Conservation (phyloP, 2,329 filamentous ascomycete species). For the Aspergillus oerlinghausenensis region DNA sequence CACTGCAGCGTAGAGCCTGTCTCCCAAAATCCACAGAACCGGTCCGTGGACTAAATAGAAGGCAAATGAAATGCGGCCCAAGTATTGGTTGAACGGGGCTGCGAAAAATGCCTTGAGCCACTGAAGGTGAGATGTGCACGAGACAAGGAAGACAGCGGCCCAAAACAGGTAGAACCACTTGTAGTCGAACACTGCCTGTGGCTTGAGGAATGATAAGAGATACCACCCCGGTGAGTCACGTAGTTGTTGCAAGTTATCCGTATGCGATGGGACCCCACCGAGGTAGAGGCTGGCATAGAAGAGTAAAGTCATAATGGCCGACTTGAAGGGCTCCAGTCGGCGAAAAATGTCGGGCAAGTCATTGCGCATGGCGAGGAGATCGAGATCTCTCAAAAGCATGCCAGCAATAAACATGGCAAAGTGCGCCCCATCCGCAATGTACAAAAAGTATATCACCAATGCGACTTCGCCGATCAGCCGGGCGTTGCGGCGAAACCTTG, state of each 20-base stretch:
- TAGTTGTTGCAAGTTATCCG: conserved; percentile 46
- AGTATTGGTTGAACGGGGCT: conserved; percentile 54
- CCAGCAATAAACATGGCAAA: conserved; percentile 58
- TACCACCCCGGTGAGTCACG: conserved; percentile 57
- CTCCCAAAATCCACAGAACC: conserved; percentile 55
- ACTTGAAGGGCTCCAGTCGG: conserved; percentile 30
- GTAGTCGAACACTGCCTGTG: conserved; percentile 60
- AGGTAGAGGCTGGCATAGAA: too few relatives aligned
- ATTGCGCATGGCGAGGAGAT: conserved; percentile 48
- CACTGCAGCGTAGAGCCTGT: conserved; percentile 59
- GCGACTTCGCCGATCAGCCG: conserved; percentile 52
- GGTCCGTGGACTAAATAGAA: conserved; percentile 64
- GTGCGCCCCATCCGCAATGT: conserved; percentile 62
- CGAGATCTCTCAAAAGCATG: conserved; percentile 60
- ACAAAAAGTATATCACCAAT: conserved; percentile 62
- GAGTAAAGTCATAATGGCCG: too few relatives aligned
- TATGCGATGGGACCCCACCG: conserved; percentile 23
- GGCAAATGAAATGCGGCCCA: conserved; percentile 59
- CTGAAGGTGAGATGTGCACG: conserved; percentile 53
- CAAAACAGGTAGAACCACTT: conserved; percentile 67
- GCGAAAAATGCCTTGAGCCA: conserved; percentile 59
- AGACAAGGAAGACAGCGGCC: conserved; percentile 55
- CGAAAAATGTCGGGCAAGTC: conserved; percentile 50
- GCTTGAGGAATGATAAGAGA: conserved; percentile 57
- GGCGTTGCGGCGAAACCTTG: conserved; percentile 50